phyloP scores from a whole-genome alignment of 2,329 filamentous ascomycete species.

The Alternaria panax region DNA sequence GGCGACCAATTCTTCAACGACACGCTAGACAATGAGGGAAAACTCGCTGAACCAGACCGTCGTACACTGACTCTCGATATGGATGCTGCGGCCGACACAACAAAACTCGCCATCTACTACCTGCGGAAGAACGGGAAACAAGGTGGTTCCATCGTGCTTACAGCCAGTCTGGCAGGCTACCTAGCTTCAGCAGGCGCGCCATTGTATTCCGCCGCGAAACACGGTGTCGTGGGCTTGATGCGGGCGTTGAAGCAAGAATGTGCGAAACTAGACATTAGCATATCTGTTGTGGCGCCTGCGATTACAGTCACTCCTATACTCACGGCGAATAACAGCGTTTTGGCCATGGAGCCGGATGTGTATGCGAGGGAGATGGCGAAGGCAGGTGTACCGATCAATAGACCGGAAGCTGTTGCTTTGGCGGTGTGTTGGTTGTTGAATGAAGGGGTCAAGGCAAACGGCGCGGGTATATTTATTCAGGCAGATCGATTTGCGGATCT shows the following conservation, averaged over 20 bases:
- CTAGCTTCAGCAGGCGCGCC: constrained; percentile 57
- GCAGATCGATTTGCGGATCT: constrained; percentile 54
- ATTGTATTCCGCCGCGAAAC: constrained; percentile 59
- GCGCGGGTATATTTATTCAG: constrained; percentile 57
- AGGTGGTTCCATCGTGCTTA: constrained; percentile 57
- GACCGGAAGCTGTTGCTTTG: constrained; percentile 54
- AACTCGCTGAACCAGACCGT: constrained; percentile 57
- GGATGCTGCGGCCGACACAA: constrained; percentile 56
- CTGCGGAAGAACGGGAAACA: constrained; percentile 50
- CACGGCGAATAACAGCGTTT: constrained; percentile 37
- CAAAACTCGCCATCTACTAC: constrained; percentile 59
- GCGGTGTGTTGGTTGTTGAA: constrained; percentile 57
- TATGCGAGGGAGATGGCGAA: constrained; percentile 55
- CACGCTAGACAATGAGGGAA: constrained; percentile 50
- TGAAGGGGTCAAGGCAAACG: constrained; percentile 54
- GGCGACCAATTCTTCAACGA: constrained; percentile 60
- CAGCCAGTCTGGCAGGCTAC: constrained; percentile 59
- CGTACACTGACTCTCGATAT: constrained; percentile 57
- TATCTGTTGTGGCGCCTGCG: constrained; percentile 58
- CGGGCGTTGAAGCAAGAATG: constrained; percentile 59
- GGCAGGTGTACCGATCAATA: constrained; percentile 58
- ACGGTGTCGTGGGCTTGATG: constrained; percentile 60
- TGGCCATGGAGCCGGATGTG: constrained; percentile 41
- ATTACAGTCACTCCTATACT: constrained; percentile 59
- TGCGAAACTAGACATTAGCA: constrained; percentile 54